Conservation (phyloP, 83 land plant species). For the Picea engelmannii region DNA sequence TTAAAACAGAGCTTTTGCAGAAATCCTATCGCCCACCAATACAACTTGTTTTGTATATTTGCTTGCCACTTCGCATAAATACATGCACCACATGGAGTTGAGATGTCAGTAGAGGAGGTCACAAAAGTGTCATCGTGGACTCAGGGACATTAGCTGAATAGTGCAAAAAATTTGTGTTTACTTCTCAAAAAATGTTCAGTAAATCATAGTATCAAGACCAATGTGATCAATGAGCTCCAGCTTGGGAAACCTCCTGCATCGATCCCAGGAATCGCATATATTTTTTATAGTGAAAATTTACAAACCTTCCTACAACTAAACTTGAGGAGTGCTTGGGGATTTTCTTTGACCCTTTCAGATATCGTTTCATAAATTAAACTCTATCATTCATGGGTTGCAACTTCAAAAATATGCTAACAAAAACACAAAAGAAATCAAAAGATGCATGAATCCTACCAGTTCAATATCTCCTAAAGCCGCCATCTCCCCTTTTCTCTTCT, state of each 20-base stretch:
- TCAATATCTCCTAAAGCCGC: constrained; percentile 23
- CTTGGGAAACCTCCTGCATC: constrained; percentile 55
- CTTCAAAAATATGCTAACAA: constrained; percentile 42
- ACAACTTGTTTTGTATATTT: no score
- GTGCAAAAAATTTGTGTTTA: no score
- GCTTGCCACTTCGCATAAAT: no score
- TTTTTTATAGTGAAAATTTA: constrained; percentile 38
- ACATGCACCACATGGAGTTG: no score
- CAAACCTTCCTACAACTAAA: constrained; percentile 11
- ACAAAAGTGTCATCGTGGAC: no score
- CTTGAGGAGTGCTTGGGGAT: neutral
- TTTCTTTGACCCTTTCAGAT: constrained; percentile 29
- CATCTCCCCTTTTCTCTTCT: constrained; percentile 1
- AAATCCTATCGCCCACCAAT: no score
- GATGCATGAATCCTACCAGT: constrained; percentile 42
- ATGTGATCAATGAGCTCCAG: constrained; percentile 60
- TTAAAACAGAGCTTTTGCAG: no score
- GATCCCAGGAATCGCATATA: constrained; percentile 51
- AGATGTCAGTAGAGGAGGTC: no score
- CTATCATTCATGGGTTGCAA: constrained; percentile 60
- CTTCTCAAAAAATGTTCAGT: neutral
- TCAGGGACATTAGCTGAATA: no score
- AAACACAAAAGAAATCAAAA: constrained; percentile 33
- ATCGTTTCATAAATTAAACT: constrained; percentile 64
- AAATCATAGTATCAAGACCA: constrained; percentile 55